Percentiles rank a stretch among this genome's conserved stretches.
Evolutionary conservation across 192 early-diverging fungal species (phyloP).

Genomic region (Coemansia sp.): DNA sequence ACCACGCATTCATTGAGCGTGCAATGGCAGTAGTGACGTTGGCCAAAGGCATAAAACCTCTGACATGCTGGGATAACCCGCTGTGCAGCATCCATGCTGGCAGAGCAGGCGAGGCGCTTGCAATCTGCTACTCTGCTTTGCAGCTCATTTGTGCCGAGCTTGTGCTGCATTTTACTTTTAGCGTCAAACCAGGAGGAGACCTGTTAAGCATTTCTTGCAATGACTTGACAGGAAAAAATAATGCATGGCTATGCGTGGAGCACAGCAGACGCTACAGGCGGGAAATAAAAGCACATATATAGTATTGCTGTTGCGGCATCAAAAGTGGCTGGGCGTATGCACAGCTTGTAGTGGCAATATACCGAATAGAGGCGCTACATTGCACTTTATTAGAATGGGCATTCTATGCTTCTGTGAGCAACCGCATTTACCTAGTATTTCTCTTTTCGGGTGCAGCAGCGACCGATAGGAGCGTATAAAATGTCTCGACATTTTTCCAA

Average conservation of each 20-base stretch:
- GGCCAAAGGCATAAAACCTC: neutral
- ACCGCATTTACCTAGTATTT: neutral
- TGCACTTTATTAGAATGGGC: conserved; percentile 2
- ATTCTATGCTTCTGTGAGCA: neutral
- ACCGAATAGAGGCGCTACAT: conserved; percentile 2
- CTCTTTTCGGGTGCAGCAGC: no score
- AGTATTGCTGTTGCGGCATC: neutral
- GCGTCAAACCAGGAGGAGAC: no score
- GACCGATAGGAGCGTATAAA: neutral
- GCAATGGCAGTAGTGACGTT: neutral
- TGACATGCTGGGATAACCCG: neutral
- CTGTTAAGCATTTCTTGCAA: no score
- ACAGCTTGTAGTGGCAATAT: conserved; percentile 1
- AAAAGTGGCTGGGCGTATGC: neutral
- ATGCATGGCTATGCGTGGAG: no score
- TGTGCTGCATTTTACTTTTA: neutral
- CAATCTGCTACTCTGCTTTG: no score
- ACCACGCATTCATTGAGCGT: neutral
- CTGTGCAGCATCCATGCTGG: neutral
- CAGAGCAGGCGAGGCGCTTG: neutral
- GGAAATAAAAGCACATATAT: no score
- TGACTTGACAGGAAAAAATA: no score
- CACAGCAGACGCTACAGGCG: no score
- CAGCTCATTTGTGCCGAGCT: neutral
- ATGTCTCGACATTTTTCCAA: neutral